Percentiles rank a stretch among this genome's conserved stretches.
Evolutionary conservation across 768 basidiomycete species (phyloP).

Genomic region (Tubosaeta sp.): DNA sequence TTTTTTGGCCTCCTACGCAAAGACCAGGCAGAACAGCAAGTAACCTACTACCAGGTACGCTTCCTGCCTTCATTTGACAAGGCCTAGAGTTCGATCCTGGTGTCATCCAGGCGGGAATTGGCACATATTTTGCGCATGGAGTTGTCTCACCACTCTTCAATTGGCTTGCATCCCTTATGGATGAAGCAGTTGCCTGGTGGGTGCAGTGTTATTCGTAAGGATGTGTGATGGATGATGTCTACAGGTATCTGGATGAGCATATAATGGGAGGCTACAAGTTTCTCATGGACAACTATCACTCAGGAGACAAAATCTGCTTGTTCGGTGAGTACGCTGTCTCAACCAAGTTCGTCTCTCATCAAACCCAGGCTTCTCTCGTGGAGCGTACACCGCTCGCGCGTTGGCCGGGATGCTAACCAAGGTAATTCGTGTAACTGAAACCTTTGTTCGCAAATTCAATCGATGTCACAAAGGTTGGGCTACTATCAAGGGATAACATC

Average conservation of each 20-base stretch:
- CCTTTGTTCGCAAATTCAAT: constrained; percentile 1
- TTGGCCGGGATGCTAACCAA: constrained; percentile 73
- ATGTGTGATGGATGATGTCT: not conserved
- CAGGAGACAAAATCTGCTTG: constrained; percentile 70
- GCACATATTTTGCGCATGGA: constrained; percentile 55
- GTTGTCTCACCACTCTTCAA: constrained; percentile 59
- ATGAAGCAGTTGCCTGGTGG: constrained; percentile 71
- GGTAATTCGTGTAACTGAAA: constrained; percentile 30
- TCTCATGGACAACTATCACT: constrained; percentile 73
- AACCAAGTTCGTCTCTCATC: constrained; percentile 11
- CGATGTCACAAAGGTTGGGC: constrained; percentile 49
- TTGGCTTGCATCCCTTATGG: constrained; percentile 57
- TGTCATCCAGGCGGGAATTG: constrained; percentile 40
- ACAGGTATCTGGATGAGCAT: constrained; percentile 66
- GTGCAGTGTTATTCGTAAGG: constrained; percentile 8
- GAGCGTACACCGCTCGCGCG: constrained; percentile 63
- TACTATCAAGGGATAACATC: constrained; percentile 63
- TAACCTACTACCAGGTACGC: constrained; percentile 68
- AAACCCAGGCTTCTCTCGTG: constrained; percentile 67
- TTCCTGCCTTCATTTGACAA: not conserved
- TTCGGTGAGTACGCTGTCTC: constrained; percentile 45
- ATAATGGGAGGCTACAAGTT: constrained; percentile 74
- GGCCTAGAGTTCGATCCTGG: not conserved
- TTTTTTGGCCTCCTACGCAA: constrained; percentile 66
- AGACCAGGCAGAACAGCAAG: constrained; percentile 46